Conservation (phyloP, 2,329 filamentous ascomycete genomes). For the Fragosphaeria purpurea region DNA sequence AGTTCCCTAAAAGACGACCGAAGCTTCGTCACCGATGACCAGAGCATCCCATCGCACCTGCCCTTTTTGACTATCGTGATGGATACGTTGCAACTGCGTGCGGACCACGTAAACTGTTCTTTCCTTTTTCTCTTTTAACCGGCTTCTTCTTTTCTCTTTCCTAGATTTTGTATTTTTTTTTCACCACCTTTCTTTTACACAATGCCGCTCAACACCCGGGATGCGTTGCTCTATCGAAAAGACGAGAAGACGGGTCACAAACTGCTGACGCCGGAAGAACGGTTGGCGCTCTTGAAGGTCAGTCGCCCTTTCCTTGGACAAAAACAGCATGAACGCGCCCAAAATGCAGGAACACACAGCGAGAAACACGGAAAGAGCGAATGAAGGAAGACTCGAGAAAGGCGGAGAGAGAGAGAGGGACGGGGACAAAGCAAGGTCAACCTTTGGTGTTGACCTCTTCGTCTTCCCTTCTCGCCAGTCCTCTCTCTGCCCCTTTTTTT, state of each 20-base stretch:
- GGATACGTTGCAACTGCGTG: neutral
- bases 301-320: conserved; percentile 7
- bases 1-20: neutral
- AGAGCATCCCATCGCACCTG: no score
- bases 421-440: neutral
- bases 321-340: no score
- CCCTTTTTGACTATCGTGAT: no score
- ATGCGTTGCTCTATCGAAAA: conserved; percentile 32
- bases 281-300: conserved; percentile 36
- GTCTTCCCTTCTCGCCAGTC: neutral
- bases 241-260: conserved; percentile 34
- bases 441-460: neutral
- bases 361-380: no score
- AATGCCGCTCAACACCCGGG: conserved; percentile 28
- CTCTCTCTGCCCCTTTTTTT: no score
- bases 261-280: conserved; percentile 31
- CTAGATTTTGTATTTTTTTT: neutral
- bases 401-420: no score
- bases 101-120: conserved; percentile 6
- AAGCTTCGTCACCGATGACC: no score
- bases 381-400: no score
- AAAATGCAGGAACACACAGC: no score
- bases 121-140: neutral
- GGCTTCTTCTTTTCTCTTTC: neutral
- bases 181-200: conserved; percentile 2